Percentiles rank a stretch among this genome's conserved stretches.
phyloP scores from a whole-genome alignment of 2,329 filamentous ascomycete species.

The Aspergillus pseudoglaucus region DNA sequence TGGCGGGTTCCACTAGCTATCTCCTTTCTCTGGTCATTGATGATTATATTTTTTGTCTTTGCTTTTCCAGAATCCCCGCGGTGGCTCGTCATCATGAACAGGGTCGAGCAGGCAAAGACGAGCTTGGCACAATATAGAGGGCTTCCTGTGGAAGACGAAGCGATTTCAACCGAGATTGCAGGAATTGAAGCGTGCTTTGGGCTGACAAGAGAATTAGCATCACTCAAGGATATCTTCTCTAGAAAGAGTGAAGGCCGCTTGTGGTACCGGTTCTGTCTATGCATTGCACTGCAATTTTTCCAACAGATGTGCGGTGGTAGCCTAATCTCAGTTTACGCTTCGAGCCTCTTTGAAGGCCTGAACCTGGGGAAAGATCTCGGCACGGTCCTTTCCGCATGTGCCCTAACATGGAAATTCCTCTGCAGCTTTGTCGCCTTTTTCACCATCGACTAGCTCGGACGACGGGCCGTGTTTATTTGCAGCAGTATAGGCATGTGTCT shows the following conservation, averaged over 20 bases:
- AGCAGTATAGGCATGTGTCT: slow-evolving; percentile 47
- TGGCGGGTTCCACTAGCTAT: slow-evolving; percentile 52
- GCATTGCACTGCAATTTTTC: slow-evolving; percentile 13
- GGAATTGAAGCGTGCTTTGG: slow-evolving; percentile 15
- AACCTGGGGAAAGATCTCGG: slow-evolving; percentile 10
- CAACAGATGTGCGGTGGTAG: slow-evolving; percentile 16
- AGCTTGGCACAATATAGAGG: slow-evolving; percentile 14
- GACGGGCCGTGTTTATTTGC: slow-evolving; percentile 48
- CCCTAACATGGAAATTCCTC: slow-evolving; percentile 52
- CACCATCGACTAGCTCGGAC: slow-evolving; percentile 47
- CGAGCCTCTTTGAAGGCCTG: slow-evolving; percentile 12
- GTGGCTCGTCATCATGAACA: slow-evolving; percentile 16
- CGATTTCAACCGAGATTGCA: slow-evolving; percentile 10
- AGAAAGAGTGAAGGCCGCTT: slow-evolving; percentile 13
- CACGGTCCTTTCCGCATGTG: slow-evolving; percentile 40
- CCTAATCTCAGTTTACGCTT: slow-evolving; percentile 10
- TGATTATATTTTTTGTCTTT: slow-evolving; percentile 42
- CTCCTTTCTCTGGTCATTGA: slow-evolving; percentile 47
- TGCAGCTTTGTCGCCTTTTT: slow-evolving; percentile 47
- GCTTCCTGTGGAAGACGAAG: slow-evolving; percentile 2
- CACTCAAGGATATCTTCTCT: slow-evolving; percentile 12
- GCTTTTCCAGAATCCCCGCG: slow-evolving; percentile 46
- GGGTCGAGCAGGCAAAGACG: slow-evolving; percentile 9
- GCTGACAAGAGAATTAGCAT: slow-evolving; percentile 6
- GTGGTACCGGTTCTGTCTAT: slow-evolving; percentile 15